phyloP scores from a whole-genome alignment of 1,139 yeast species.

The Lodderomyces pseudojiufengensis region DNA sequence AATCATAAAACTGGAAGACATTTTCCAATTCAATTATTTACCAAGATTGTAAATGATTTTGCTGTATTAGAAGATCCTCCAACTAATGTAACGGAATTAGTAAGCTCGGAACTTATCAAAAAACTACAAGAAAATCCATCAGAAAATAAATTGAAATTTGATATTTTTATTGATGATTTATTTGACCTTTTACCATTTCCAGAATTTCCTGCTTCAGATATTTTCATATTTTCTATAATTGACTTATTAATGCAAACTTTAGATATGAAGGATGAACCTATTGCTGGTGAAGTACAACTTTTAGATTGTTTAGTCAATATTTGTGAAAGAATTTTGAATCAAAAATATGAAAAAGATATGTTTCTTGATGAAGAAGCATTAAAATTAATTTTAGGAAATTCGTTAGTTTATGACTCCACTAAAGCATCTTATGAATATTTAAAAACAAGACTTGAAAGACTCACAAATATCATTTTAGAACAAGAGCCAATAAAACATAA shows the following conservation, averaged over 20 bases:
- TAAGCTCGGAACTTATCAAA: conserved; percentile 8
- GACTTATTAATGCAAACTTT: conserved; percentile 4
- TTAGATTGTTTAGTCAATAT: conserved; percentile 8
- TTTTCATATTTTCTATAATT: conserved; percentile 7
- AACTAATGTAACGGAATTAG: not conserved
- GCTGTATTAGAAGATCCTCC: conserved; percentile 2
- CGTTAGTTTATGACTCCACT: conserved; percentile 6
- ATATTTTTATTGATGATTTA: conserved; percentile 55
- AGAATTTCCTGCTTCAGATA: conserved; percentile 59
- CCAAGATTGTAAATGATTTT: conserved; percentile 35
- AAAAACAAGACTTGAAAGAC: conserved; percentile 3
- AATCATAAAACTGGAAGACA: conserved; percentile 45
- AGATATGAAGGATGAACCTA: conserved; percentile 3
- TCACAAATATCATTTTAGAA: not conserved
- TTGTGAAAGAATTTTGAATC: not conserved
- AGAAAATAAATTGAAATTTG: conserved; percentile 27
- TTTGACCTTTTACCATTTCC: conserved; percentile 46
- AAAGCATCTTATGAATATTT: conserved; percentile 5
- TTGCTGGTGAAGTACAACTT: conserved; percentile 9
- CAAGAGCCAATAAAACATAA: not conserved
- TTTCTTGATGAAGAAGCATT: not conserved
- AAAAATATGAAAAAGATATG: conserved; percentile 1
- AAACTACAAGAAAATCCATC: conserved; percentile 5
- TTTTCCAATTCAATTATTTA: conserved; percentile 43
- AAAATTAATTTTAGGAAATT: conserved; percentile 7